Base-by-base conservation (phyloP, 805 yeast genomes). In the Lipomyces anomalus region DNA sequence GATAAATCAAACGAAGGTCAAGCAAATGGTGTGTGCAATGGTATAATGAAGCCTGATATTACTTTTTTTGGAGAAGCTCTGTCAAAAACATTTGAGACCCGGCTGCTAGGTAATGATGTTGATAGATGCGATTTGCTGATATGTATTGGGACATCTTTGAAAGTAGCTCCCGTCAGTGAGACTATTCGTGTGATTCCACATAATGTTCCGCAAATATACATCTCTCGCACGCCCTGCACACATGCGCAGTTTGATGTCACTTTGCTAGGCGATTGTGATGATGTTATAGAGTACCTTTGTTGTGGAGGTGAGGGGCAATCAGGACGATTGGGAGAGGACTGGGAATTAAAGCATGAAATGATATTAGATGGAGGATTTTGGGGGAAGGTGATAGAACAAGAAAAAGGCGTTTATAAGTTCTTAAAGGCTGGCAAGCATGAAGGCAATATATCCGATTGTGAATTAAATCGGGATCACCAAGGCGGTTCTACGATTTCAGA, bases 11-110 rank as follows among this genome's bases (percentile, higher is more conserved):
- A 36, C 6, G 62, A 55, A 2, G 59, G 55, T 6, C 59, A 53
- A 13, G 59, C 55, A 3, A 57, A 56, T 16, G 58, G 48, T 2
- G 36, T 50, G 7, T 57, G 55, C 35, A 76, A 56, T 74, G 96
- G 95, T 13, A 90, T 87, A 2, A 73, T 85, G 75, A 88, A 89
- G 62, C 97, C 97, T 0, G 95, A 88, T 61, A 88, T 88, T 50
- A 87, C 95, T 0, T 88, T 88, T 60, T 88, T 88, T 56, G 95
- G 95, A 13, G 96, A 88, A 62, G 77, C 80, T 13, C 68, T 88
- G 47, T 95, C 96, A 1, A 69, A 70, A 11, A 64, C 71, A 39
- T 88, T 82, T 59, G 89, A 86, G 56, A 72, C 73, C 38, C 62
- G 69, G 24, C 57, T 70, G 11, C 47, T 65, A 9, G 74, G 80